Conservation (phyloP, 352 stramenopile species). For the Phytopythium chamaehyphon region DNA sequence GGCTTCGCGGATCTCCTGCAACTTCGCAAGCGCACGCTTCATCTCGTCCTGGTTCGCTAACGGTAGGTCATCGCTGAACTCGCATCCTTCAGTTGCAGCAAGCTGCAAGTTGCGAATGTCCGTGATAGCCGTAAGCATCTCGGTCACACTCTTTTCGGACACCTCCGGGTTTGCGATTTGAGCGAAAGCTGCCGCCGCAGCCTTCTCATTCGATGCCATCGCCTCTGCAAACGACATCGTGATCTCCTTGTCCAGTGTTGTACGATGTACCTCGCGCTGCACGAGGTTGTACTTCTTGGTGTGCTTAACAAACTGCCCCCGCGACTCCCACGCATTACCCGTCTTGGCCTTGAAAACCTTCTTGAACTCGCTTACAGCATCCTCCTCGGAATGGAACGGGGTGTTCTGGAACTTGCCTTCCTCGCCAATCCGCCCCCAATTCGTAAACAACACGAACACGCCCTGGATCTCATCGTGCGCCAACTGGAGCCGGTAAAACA, state of each 20-base stretch:
- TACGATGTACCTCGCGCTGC: slow-evolving; percentile 51
- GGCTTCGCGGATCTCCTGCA: slow-evolving; percentile 42
- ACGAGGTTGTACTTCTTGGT: slow-evolving; percentile 72
- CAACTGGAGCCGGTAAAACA: slow-evolving; percentile 72
- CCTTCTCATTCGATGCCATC: slow-evolving; percentile 12
- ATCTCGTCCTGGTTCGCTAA: slow-evolving; percentile 64
- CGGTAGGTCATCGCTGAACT: slow-evolving; percentile 49
- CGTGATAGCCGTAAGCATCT: slow-evolving; percentile 64
- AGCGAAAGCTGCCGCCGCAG: slow-evolving; percentile 12
- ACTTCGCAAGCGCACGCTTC: slow-evolving; percentile 29
- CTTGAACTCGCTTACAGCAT: slow-evolving; percentile 66
- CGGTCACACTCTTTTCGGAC: slow-evolving; percentile 26
- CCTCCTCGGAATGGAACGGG: slow-evolving; percentile 45
- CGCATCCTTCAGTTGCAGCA: slow-evolving; percentile 43
- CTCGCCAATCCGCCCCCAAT: slow-evolving; percentile 76
- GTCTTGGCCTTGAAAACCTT: slow-evolving; percentile 81
- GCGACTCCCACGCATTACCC: slow-evolving; percentile 55
- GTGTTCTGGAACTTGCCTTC: slow-evolving; percentile 75
- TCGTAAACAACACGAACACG: slow-evolving; percentile 73
- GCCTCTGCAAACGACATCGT: slow-evolving; percentile 48
- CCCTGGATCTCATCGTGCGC: slow-evolving; percentile 62
- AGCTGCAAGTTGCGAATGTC: slow-evolving; percentile 68
- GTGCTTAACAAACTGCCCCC: slow-evolving; percentile 55
- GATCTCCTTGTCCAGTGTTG: slow-evolving; percentile 50
- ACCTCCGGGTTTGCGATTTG: slow-evolving; percentile 29